A percentile compares a stretch with the other conserved stretches of the same genome.
Evolutionary conservation across 2,329 filamentous ascomycete genomes (phyloP).

Genomic region (Biscogniauxia mediterranea): DNA sequence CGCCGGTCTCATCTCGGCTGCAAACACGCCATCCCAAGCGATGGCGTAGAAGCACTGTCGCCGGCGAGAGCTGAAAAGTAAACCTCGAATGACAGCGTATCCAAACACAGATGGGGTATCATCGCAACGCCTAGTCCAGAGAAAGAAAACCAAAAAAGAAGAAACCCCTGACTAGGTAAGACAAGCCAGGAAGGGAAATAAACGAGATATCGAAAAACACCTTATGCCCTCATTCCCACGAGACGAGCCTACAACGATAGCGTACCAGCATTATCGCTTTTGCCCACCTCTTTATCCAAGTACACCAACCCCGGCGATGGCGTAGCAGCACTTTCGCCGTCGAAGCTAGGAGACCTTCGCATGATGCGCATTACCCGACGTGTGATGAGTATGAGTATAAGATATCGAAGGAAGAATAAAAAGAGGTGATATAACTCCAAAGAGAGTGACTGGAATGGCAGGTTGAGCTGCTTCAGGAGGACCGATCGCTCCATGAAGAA

Average conservation of each 20-base stretch:
- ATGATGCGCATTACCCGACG: conserved; percentile 31
- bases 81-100: conserved; percentile 49
- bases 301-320: conserved; percentile 36
- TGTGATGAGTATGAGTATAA: conserved; percentile 22
- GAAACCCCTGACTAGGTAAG: neutral
- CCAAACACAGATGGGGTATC: conserved; percentile 54
- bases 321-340: conserved; percentile 39
- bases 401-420: conserved; percentile 16
- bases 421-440: conserved; percentile 5
- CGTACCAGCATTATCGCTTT: conserved; percentile 40
- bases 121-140: conserved; percentile 34
- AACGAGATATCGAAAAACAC: conserved; percentile 14
- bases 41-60: conserved; percentile 49
- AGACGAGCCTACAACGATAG: conserved; percentile 33
- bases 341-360: conserved; percentile 23
- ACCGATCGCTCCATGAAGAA: conserved; percentile 3
- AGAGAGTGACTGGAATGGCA: conserved; percentile 27
- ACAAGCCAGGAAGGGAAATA: conserved; percentile 18
- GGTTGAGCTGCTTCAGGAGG: conserved; percentile 37
- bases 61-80: conserved; percentile 33
- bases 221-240: conserved; percentile 14
- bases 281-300: conserved; percentile 18
- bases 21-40: conserved; percentile 46
- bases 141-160: conserved; percentile 13
- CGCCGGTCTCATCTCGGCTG: conserved; percentile 41